Percentiles rank a stretch among this genome's conserved stretches.
These are phyloP conservation scores for Pythium guiyangense DNA, from an alignment of 352 stramenopile species.

Conservation along the genomic window DNA sequence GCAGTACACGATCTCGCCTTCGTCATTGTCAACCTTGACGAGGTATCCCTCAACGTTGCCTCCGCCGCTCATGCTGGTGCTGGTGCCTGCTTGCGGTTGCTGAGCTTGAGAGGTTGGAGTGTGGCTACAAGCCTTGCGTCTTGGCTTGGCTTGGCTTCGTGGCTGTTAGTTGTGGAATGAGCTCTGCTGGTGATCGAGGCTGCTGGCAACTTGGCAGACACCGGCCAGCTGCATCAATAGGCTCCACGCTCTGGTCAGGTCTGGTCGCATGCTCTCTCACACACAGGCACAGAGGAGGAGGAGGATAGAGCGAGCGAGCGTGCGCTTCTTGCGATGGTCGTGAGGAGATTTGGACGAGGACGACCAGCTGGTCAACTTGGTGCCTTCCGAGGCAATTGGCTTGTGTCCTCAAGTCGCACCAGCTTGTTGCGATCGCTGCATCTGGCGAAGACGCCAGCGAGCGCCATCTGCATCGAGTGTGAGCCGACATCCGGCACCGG, in stretches of 20 bases:
- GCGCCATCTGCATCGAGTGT: too few species aligned
- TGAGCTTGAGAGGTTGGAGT: background rate
- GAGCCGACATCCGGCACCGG: too few species aligned
- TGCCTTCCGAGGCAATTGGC: background rate
- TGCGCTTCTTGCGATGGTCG: background rate
- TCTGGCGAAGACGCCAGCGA: too few species aligned
- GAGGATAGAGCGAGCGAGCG: too few species aligned
- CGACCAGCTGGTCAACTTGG: background rate
- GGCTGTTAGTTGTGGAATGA: too few species aligned
- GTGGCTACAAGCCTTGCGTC: too few species aligned
- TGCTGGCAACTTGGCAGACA: too few species aligned
- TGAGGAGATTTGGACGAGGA: constrained; percentile 2
- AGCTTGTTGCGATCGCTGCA: too few species aligned
- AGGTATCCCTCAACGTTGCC: constrained; percentile 84
- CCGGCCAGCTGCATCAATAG: too few species aligned
- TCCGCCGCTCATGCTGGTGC: constrained; percentile 29
- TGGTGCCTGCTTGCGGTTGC: background rate
- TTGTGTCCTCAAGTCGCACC: too few species aligned
- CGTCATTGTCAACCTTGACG: constrained; percentile 59
- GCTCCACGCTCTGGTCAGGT: background rate
- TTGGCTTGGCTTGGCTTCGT: background rate
- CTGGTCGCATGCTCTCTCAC: background rate
- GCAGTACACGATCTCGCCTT: constrained; percentile 69
- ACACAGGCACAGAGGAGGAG: background rate
- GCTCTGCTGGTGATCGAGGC: too few species aligned